These are phyloP conservation scores for Cryptococcus amylolentus DNA, from an alignment of 1,284 basidiomycete species.

Conservation along the genomic window DNA sequence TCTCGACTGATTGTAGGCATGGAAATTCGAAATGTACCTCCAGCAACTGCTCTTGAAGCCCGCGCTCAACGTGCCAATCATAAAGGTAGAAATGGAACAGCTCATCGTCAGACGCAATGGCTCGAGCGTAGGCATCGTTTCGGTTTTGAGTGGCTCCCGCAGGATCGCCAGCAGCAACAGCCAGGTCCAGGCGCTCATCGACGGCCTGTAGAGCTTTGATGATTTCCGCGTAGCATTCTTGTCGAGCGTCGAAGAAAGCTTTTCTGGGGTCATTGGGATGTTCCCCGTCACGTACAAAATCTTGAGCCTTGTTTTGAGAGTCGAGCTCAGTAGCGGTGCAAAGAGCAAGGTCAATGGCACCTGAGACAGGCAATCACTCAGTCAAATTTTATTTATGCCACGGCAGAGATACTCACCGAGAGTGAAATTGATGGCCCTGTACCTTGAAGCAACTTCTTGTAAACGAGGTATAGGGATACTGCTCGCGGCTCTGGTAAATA, in stretches of 20 bases:
- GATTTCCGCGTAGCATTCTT: constrained; percentile 75
- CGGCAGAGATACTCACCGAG: constrained; percentile 56
- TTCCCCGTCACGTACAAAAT: constrained; percentile 69
- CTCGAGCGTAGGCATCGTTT: constrained; percentile 56
- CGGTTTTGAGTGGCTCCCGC: constrained; percentile 24
- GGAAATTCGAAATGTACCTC: constrained; percentile 58
- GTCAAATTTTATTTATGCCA: background rate
- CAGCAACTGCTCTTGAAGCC: constrained; percentile 81
- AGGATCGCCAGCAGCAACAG: constrained; percentile 19
- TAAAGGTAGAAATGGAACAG: constrained; percentile 94
- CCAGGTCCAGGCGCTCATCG: constrained; percentile 56
- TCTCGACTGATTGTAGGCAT: background rate
- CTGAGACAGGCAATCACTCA: constrained; percentile 47
- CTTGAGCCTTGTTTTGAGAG: constrained; percentile 68
- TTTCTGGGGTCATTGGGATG: constrained; percentile 61
- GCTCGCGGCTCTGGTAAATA: constrained; percentile 82
- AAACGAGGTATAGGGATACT: constrained; percentile 81
- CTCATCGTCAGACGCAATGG: constrained; percentile 78
- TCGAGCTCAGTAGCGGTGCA: constrained; percentile 79
- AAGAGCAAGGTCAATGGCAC: constrained; percentile 81
- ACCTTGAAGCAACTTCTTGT: constrained; percentile 78
- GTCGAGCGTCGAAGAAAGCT: constrained; percentile 60
- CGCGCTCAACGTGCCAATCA: constrained; percentile 81
- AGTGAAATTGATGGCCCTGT: constrained; percentile 74
- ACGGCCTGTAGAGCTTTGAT: constrained; percentile 76